phyloP scores from a whole-genome alignment of 192 early-diverging fungal genomes.

The Pecoramyces ruminantium region DNA sequence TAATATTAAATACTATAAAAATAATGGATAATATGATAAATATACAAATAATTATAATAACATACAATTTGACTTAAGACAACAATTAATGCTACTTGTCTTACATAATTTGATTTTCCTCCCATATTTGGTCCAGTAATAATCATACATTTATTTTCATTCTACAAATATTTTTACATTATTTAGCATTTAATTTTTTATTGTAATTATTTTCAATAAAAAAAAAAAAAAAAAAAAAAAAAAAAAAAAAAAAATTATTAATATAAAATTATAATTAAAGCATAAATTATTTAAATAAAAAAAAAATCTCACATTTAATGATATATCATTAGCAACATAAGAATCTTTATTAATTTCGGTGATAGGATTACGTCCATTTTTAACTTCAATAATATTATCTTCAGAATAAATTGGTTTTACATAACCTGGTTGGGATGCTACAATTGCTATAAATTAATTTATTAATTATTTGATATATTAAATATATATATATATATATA shows the following conservation, averaged over 20 bases:
- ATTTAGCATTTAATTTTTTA: too few relatives aligned
- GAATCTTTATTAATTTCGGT: neutral
- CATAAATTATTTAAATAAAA: too few relatives aligned
- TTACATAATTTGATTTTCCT: constrained; percentile 50
- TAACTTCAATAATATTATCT: constrained; percentile 4
- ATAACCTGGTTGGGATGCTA: constrained; percentile 35
- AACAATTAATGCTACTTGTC: constrained; percentile 34
- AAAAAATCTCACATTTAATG: neutral
- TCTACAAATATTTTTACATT: neutral
- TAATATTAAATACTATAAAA: too few relatives aligned
- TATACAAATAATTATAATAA: too few relatives aligned
- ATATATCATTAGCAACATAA: neutral
- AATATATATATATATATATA: too few relatives aligned
- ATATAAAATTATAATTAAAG: too few relatives aligned
- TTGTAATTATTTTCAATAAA: too few relatives aligned
- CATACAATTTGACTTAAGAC: neutral
- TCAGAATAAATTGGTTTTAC: constrained; percentile 34
- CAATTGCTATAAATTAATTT: constrained; percentile 15
- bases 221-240: too few relatives aligned
- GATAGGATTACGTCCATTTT: neutral
- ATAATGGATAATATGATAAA: too few relatives aligned
- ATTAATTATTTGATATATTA: neutral
- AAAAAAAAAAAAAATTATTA: too few relatives aligned
- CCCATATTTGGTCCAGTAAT: constrained; percentile 65
- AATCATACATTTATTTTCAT: neutral